phyloP scores from a whole-genome alignment of 257 asterid genomes.

The Ehretia macrophylla region DNA sequence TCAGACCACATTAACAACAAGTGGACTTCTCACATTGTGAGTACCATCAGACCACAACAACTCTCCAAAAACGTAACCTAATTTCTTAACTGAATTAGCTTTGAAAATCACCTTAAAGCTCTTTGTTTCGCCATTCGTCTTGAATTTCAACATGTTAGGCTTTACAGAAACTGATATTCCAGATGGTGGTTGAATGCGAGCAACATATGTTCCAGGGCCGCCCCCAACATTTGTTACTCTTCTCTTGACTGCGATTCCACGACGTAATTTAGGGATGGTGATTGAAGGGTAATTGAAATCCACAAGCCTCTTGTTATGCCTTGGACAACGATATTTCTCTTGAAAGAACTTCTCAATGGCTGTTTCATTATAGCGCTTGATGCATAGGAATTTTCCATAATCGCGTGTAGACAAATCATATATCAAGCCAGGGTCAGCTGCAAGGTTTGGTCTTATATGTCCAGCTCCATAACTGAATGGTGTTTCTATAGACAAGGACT shows the following conservation, averaged over 20 bases:
- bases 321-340: neutral
- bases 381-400: constrained; percentile 19
- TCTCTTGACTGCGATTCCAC: neutral
- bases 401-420: constrained; percentile 17
- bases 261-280: neutral
- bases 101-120: neutral
- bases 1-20: too few relatives aligned
- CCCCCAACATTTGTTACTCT: neutral
- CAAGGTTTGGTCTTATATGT: constrained; percentile 19
- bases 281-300: constrained; percentile 15
- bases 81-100: too few relatives aligned
- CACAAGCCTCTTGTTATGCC: neutral
- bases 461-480: constrained; percentile 26
- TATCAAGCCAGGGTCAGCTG: constrained; percentile 23
- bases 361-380: constrained; percentile 9
- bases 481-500: constrained; percentile 4
- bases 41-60: too few relatives aligned
- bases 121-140: neutral
- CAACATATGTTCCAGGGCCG: neutral
- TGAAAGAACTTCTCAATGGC: neutral
- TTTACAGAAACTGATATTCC: neutral
- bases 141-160: constrained; percentile 5
- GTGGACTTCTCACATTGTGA: too few relatives aligned
- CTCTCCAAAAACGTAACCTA: too few relatives aligned
- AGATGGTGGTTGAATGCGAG: neutral